Evolutionary conservation across 2,329 filamentous ascomycete genomes (phyloP).

Genomic region (Sphaerostilbella broomeana): DNA sequence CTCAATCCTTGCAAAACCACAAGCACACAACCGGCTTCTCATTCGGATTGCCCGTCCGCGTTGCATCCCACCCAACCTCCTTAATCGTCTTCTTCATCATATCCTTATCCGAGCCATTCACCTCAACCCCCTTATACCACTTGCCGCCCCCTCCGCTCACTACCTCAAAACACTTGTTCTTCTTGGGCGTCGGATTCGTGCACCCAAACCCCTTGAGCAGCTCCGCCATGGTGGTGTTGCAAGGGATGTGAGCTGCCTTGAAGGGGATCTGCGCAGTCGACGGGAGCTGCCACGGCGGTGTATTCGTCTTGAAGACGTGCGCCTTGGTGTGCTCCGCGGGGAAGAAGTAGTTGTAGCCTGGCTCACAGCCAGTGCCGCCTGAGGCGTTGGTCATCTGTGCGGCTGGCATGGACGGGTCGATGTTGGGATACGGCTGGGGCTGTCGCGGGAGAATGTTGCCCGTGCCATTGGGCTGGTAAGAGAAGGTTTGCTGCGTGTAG

Average conservation of each 20-base stretch:
- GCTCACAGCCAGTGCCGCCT: constrained; percentile 52
- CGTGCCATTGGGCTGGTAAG: constrained; percentile 34
- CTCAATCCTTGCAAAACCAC: constrained; percentile 49
- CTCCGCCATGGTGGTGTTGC: constrained; percentile 46
- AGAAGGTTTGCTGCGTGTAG: constrained; percentile 21
- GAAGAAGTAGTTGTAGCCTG: constrained; percentile 59
- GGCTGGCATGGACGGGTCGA: constrained; percentile 42
- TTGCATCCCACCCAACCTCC: constrained; percentile 53
- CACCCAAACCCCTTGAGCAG: constrained; percentile 55
- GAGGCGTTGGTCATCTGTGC: constrained; percentile 51
- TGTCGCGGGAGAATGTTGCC: constrained; percentile 31
- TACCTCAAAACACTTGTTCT: constrained; percentile 53
- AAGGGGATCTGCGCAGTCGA: constrained; percentile 38
- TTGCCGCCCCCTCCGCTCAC: constrained; percentile 47
- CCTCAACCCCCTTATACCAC: constrained; percentile 52
- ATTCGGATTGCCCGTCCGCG: constrained; percentile 39
- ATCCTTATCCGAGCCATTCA: constrained; percentile 43
- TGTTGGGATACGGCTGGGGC: constrained; percentile 36
- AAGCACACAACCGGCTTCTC: constrained; percentile 53
- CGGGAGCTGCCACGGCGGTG: constrained; percentile 47
- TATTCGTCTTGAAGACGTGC: constrained; percentile 47
- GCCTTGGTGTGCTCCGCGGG: constrained; percentile 51
- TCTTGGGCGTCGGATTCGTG: constrained; percentile 40
- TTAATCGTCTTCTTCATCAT: constrained; percentile 43
- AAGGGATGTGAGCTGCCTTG: constrained; percentile 46